phyloP scores from a whole-genome alignment of 192 early-diverging fungal genomes.

The Umbelopsis sp. region DNA sequence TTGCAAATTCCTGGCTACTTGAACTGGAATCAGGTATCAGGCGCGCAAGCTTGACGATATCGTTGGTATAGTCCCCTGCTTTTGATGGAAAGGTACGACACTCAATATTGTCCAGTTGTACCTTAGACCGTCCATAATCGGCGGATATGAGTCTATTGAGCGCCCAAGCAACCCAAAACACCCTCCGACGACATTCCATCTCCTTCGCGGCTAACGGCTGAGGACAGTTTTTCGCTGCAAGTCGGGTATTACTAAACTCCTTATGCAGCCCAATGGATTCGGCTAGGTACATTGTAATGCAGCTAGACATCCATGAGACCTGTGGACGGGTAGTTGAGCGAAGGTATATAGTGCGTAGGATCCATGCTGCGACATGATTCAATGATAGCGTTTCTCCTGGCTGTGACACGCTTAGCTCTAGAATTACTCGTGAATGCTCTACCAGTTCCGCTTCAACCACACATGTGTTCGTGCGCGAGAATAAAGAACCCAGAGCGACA shows the following conservation, averaged over 20 bases:
- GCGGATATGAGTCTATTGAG: constrained; percentile 15
- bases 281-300: constrained; percentile 11
- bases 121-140: constrained; percentile 10
- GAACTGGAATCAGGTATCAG: constrained; percentile 14
- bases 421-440: constrained; percentile 16
- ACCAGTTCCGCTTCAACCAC: constrained; percentile 8
- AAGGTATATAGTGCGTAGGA: constrained; percentile 16
- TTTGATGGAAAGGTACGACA: background rate
- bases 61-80: constrained; percentile 14
- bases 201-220: constrained; percentile 3
- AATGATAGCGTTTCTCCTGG: constrained; percentile 14
- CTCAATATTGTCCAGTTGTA: constrained; percentile 12
- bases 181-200: constrained; percentile 18
- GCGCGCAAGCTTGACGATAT: constrained; percentile 11
- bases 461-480: constrained; percentile 12
- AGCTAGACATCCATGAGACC: constrained; percentile 11
- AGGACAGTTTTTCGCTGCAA: constrained; percentile 7
- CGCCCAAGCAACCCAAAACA: constrained; percentile 18
- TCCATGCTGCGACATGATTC: constrained; percentile 9
- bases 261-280: constrained; percentile 15
- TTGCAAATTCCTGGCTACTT: background rate
- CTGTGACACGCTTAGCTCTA: constrained; percentile 15
- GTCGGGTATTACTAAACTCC: constrained; percentile 13
- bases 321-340: constrained; percentile 14
- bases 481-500: constrained; percentile 7